These are phyloP conservation scores for Leccinum obscurum DNA, from an alignment of 768 basidiomycete species.

Conservation along the genomic window DNA sequence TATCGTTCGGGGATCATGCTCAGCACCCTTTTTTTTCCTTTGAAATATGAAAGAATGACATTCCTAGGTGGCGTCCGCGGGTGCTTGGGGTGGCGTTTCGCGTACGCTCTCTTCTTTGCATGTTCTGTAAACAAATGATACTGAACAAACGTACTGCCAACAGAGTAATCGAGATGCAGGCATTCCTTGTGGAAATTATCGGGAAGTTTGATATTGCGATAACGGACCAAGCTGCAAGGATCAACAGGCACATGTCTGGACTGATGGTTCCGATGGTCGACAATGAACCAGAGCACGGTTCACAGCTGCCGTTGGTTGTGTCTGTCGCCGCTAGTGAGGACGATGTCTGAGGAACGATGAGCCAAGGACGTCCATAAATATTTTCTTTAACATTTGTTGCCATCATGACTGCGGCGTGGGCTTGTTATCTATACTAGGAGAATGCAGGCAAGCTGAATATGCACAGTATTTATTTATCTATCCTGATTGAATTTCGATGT, in stretches of 20 bases:
- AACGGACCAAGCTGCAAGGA: constrained; percentile 14
- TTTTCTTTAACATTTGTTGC: not conserved
- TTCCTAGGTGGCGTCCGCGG: constrained; percentile 22
- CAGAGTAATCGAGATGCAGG: not conserved
- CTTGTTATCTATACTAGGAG: not conserved
- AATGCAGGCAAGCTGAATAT: not conserved
- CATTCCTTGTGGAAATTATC: constrained; percentile 44
- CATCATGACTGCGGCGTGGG: not conserved
- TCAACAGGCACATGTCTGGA: constrained; percentile 25
- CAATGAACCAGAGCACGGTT: constrained; percentile 29
- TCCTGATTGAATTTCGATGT: not conserved
- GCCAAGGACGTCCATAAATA: not conserved
- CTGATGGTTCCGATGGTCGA: constrained; percentile 35
- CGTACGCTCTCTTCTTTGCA: not conserved
- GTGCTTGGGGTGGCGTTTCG: constrained; percentile 23
- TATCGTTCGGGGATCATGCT: not conserved
- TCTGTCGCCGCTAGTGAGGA: not conserved
- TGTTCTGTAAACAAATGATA: not conserved
- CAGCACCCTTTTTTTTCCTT: not conserved
- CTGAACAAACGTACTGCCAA: not conserved
- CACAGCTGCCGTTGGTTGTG: constrained; percentile 26
- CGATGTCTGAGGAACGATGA: not conserved
- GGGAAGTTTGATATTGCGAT: constrained; percentile 51
- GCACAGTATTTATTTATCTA: not conserved
- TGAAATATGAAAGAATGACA: constrained; percentile 7